phyloP scores from a whole-genome alignment of 2,329 filamentous ascomycete species.

The Cadophora luteo-olivacea region DNA sequence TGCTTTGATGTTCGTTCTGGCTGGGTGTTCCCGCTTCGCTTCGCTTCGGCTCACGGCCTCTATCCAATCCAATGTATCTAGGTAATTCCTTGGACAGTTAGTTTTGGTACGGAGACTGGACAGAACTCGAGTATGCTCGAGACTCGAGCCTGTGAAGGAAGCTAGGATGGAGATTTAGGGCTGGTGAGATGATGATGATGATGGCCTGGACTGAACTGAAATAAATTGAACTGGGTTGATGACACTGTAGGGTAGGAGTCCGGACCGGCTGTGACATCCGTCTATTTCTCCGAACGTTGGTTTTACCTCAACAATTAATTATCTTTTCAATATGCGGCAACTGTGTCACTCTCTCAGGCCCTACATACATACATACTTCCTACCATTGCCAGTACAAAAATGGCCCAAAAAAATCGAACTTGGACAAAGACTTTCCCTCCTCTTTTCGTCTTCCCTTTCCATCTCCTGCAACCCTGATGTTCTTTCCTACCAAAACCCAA shows the following conservation, averaged over 20 bases:
- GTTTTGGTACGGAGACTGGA: too few relatives aligned
- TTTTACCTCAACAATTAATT: not conserved
- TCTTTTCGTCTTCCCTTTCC: not conserved
- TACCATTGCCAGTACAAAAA: slow-evolving; percentile 6
- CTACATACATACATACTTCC: not conserved
- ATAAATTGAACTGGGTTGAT: not conserved
- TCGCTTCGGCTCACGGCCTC: not conserved
- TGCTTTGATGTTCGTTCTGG: not conserved
- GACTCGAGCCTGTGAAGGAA: not conserved
- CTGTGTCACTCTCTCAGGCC: not conserved
- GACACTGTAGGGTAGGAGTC: not conserved
- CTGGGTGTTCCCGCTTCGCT: not conserved
- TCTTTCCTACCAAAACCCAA: not conserved
- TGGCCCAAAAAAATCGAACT: not conserved
- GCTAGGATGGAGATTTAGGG: not conserved
- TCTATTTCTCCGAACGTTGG: slow-evolving; percentile 5
- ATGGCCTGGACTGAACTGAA: not conserved
- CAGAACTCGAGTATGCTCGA: too few relatives aligned
- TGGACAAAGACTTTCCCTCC: not conserved
- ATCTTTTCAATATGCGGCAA: not conserved
- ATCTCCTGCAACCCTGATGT: not conserved
- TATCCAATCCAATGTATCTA: not conserved
- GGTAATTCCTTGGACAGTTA: too few relatives aligned
- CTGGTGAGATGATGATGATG: too few relatives aligned
- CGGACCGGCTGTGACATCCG: slow-evolving; percentile 3